Percentiles rank a stretch among this genome's conserved stretches.
phyloP scores from a whole-genome alignment of 495 filamentous ascomycete species.

The Penicillium simplicissimum region DNA sequence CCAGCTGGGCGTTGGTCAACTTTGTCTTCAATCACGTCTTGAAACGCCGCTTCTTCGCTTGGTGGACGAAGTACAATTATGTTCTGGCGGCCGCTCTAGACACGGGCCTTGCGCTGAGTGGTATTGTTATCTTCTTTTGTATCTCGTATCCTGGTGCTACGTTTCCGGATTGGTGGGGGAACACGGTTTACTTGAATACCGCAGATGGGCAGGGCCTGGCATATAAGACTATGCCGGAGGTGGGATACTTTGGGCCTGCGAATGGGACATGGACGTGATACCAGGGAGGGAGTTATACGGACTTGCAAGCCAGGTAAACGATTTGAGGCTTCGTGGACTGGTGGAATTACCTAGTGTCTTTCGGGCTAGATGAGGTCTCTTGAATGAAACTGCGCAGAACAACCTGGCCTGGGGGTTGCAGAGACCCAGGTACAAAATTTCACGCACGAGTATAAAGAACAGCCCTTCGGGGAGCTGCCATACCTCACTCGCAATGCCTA shows the following conservation, averaged over 20 bases:
- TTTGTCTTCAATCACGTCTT: conserved; percentile 47
- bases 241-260: conserved; percentile 46
- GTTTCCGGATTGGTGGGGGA: conserved; percentile 44
- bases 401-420: too few relatives aligned
- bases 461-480: too few relatives aligned
- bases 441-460: too few relatives aligned
- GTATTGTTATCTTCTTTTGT: conserved; percentile 38
- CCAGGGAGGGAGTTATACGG: background rate
- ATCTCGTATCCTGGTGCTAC: conserved; percentile 39
- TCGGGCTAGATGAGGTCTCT: too few relatives aligned
- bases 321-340: too few relatives aligned
- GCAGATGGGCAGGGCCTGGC: conserved; percentile 45
- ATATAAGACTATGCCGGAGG: conserved; percentile 41
- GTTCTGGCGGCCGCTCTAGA: conserved; percentile 36
- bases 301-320: background rate
- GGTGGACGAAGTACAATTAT: conserved; percentile 44
- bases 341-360: too few relatives aligned
- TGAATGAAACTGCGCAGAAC: too few relatives aligned
- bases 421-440: too few relatives aligned
- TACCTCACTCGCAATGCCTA: too few relatives aligned
- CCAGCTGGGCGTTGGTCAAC: conserved; percentile 50
- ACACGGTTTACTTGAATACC: conserved; percentile 48
- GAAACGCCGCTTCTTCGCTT: conserved; percentile 39
- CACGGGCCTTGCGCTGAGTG: conserved; percentile 35
- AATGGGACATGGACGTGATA: conserved; percentile 46